These are phyloP conservation scores for Penicillium desertorum DNA, from an alignment of 495 filamentous ascomycete species.

Conservation along the genomic window DNA sequence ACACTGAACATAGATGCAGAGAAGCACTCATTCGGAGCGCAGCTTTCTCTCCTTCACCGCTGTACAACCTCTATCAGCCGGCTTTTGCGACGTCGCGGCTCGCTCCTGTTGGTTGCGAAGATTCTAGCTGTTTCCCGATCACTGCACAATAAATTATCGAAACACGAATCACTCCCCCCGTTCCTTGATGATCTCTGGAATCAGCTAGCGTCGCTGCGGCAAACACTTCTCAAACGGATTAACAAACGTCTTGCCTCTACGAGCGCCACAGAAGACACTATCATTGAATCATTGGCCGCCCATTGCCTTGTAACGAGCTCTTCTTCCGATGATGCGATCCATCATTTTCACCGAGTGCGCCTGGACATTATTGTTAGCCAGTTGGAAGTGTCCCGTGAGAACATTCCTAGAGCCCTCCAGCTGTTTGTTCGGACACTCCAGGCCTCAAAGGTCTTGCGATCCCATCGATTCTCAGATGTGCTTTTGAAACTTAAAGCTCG, in stretches of 20 bases:
- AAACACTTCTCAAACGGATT: constrained; percentile 62
- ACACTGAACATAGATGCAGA: constrained; percentile 45
- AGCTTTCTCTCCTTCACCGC: constrained; percentile 61
- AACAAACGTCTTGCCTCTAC: constrained; percentile 62
- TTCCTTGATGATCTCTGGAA: constrained; percentile 62
- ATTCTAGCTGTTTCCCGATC: constrained; percentile 74
- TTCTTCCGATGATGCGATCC: constrained; percentile 74
- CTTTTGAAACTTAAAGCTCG: constrained; percentile 66
- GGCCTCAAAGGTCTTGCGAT: constrained; percentile 72
- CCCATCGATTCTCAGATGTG: constrained; percentile 67
- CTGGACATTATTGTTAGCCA: constrained; percentile 61
- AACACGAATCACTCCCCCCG: constrained; percentile 48
- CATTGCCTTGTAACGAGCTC: constrained; percentile 82
- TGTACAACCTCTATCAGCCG: constrained; percentile 55
- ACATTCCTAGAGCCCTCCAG: constrained; percentile 61
- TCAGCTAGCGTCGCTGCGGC: constrained; percentile 59
- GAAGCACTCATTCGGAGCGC: constrained; percentile 57
- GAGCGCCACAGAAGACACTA: constrained; percentile 47
- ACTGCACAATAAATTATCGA: constrained; percentile 64
- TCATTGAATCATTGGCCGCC: constrained; percentile 73
- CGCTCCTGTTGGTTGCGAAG: constrained; percentile 70
- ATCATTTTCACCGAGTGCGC: constrained; percentile 77
- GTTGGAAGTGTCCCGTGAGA: constrained; percentile 45
- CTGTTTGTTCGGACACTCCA: constrained; percentile 76
- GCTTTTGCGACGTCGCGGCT: constrained; percentile 57